These are phyloP conservation scores for Sphagnum tenellum DNA, from an alignment of 225 moss, liverwort and hornwort genomes.

Conservation along the genomic window DNA sequence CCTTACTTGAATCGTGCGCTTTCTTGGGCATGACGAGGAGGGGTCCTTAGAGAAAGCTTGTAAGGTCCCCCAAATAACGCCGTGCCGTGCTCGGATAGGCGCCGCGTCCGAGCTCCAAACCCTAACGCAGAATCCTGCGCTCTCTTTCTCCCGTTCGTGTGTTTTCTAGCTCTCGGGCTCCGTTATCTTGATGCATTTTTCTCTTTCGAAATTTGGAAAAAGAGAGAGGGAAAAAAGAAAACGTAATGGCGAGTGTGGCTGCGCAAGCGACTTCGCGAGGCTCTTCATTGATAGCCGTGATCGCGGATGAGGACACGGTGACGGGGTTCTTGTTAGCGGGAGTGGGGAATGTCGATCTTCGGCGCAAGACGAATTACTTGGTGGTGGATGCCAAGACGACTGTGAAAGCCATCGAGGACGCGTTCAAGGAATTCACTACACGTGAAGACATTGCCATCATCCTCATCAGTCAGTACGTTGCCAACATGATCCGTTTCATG, in stretches of 20 bases:
- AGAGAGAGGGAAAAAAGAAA: too few relatives aligned
- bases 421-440: conserved; percentile 81
- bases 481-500: conserved; percentile 79
- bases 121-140: too few relatives aligned
- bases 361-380: conserved; percentile 85
- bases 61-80: too few relatives aligned
- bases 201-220: too few relatives aligned
- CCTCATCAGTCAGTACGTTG: conserved; percentile 92
- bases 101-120: too few relatives aligned
- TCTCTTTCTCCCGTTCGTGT: too few relatives aligned
- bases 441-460: conserved; percentile 85
- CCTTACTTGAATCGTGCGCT: too few relatives aligned
- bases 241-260: conserved; percentile 42
- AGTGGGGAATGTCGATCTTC: conserved; percentile 91
- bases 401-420: conserved; percentile 79
- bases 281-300: conserved; percentile 78
- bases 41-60: too few relatives aligned
- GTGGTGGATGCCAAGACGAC: conserved; percentile 90
- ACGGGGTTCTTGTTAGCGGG: conserved; percentile 90
- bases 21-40: too few relatives aligned
- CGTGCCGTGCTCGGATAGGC: too few relatives aligned
- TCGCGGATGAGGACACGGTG: conserved; percentile 95
- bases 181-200: too few relatives aligned
- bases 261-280: conserved; percentile 45
- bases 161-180: too few relatives aligned